Evolutionary conservation across 768 basidiomycete genomes (phyloP).

Genomic region (Rhizopogon roseolus): DNA sequence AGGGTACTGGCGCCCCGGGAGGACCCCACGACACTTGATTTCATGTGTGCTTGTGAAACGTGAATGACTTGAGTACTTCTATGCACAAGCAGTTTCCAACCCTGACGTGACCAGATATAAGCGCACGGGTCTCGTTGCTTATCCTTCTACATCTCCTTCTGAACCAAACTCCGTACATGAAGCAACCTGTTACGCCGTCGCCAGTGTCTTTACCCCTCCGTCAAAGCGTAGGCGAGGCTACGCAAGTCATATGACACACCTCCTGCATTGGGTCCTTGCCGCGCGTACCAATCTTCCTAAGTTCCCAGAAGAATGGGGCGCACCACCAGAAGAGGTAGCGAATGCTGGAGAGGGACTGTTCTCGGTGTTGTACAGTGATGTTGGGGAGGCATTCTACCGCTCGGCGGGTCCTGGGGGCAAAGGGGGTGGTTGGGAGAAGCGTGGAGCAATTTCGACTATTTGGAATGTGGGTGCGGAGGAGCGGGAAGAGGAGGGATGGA

Average conservation of each 20-base stretch:
- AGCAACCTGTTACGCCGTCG: conserved; percentile 47
- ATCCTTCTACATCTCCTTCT: conserved; percentile 9
- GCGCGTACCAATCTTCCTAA: conserved; percentile 5
- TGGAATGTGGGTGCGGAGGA: conserved; percentile 28
- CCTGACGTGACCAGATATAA: conserved; percentile 23
- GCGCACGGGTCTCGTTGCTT: conserved; percentile 28
- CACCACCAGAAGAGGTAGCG: too few species aligned
- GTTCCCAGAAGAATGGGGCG: too few species aligned
- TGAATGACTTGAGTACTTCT: conserved; percentile 23
- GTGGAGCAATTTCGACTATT: conserved; percentile 31
- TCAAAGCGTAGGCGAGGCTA: conserved; percentile 50
- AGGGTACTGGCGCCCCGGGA: conserved; percentile 58
- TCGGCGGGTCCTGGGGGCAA: neutral
- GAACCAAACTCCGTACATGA: conserved; percentile 15
- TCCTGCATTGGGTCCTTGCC: conserved; percentile 54
- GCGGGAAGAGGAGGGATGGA: conserved; percentile 7
- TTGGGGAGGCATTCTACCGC: too few species aligned
- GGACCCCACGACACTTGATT: conserved; percentile 41
- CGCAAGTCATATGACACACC: conserved; percentile 60
- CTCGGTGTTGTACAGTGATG: too few species aligned
- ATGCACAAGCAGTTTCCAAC: neutral
- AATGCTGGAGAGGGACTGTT: too few species aligned
- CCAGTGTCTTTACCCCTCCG: conserved; percentile 52
- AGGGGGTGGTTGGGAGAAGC: conserved; percentile 42
- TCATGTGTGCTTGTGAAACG: conserved; percentile 62